A percentile compares a stretch with the other conserved stretches of the same genome.
phyloP scores from a whole-genome alignment of 2,329 filamentous ascomycete species.

The Aureobasidium melanogenum region DNA sequence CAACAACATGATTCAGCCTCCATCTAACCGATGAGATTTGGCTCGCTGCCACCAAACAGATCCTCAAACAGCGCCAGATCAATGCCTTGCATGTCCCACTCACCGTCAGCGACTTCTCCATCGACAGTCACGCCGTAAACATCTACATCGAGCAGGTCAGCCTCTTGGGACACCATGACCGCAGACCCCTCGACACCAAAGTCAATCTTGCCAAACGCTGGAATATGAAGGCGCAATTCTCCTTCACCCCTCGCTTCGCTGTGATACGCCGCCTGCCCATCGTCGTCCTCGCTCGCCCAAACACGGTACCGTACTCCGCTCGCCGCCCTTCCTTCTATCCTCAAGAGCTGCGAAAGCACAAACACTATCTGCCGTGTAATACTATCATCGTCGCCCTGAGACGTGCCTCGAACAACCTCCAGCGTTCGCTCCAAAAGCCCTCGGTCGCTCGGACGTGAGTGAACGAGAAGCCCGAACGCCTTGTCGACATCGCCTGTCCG shows the following conservation, averaged over 20 bases:
- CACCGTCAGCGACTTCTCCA: background rate
- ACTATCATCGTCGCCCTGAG: background rate
- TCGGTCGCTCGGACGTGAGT: background rate
- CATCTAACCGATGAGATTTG: background rate
- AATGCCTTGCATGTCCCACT: constrained; percentile 1
- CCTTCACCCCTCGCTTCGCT: background rate
- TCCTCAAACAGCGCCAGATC: background rate
- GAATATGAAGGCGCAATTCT: background rate
- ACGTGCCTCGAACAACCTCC: background rate
- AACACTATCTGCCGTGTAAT: background rate
- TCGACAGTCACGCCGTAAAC: no score
- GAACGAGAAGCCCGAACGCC: background rate
- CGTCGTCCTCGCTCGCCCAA: background rate
- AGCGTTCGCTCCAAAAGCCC: background rate
- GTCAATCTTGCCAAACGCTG: background rate
- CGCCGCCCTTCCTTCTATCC: background rate
- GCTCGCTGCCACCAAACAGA: background rate
- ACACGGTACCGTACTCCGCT: background rate
- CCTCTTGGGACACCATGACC: background rate
- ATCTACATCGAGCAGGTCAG: background rate
- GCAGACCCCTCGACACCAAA: background rate
- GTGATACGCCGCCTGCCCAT: background rate
- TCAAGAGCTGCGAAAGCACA: background rate
- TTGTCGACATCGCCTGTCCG: background rate
- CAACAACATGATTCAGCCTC: background rate